These are phyloP conservation scores for Antarctomyces pellizariae DNA, from an alignment of 495 filamentous ascomycete genomes.

Conservation along the genomic window DNA sequence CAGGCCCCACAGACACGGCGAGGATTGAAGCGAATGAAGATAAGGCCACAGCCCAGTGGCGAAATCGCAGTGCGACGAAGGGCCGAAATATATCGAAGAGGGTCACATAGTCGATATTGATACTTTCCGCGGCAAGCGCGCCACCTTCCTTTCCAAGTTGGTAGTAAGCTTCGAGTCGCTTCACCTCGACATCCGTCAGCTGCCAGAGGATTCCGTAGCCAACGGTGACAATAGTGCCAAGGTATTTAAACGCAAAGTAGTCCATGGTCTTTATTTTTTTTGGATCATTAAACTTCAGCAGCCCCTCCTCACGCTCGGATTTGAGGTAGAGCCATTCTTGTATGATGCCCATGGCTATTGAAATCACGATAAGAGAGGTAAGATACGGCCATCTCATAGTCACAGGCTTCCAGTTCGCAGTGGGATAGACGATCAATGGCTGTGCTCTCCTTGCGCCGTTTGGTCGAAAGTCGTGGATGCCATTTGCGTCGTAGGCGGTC, in stretches of 20 bases:
- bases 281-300: slow-evolving; percentile 27
- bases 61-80: slow-evolving; percentile 29
- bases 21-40: slow-evolving; percentile 37
- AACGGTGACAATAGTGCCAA: slow-evolving; percentile 43
- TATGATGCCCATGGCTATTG: slow-evolving; percentile 26
- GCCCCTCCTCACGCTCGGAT: slow-evolving; percentile 19
- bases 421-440: slow-evolving; percentile 31
- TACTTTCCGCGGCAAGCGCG: slow-evolving; percentile 36
- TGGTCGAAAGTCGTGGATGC: slow-evolving; percentile 4
- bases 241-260: slow-evolving; percentile 51
- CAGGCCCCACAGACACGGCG: slow-evolving; percentile 37
- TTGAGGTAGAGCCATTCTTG: slow-evolving; percentile 38
- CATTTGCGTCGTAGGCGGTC: slow-evolving; percentile 12
- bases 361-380: slow-evolving; percentile 27
- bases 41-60: slow-evolving; percentile 40
- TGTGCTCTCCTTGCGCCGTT: too few species aligned
- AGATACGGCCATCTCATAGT: slow-evolving; percentile 46
- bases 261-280: slow-evolving; percentile 22
- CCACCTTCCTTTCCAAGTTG: slow-evolving; percentile 42
- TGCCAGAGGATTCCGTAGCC: slow-evolving; percentile 55
- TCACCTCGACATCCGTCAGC: slow-evolving; percentile 49
- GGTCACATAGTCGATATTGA: slow-evolving; percentile 53
- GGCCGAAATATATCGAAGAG: slow-evolving; percentile 38
- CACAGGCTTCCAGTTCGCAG: slow-evolving; percentile 49
- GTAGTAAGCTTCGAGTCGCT: slow-evolving; percentile 50